Evolutionary conservation across 306 rosid genomes (phyloP).

Genomic region (Heteromeles arbutifolia): DNA sequence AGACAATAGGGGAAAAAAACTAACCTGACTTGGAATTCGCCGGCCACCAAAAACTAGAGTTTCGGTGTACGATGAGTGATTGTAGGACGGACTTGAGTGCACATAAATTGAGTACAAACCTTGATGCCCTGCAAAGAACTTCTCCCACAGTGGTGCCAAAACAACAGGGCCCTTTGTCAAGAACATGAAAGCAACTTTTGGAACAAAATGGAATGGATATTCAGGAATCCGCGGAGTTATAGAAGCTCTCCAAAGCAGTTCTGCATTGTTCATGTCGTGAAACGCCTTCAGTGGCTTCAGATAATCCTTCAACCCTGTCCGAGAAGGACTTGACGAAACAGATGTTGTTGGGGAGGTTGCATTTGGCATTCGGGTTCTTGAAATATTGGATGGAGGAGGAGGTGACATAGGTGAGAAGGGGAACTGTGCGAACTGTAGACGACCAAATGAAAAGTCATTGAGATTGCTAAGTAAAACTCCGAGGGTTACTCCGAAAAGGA

Average conservation of each 20-base stretch:
- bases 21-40: conserved; percentile 77
- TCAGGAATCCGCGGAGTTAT: conserved; percentile 34
- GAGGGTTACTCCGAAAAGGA: conserved; percentile 52
- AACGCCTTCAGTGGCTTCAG: conserved; percentile 31
- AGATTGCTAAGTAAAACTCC: conserved; percentile 40
- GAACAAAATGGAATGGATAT: conserved; percentile 55
- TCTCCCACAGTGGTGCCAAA: conserved; percentile 73
- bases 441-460: conserved; percentile 32
- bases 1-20: conserved; percentile 4
- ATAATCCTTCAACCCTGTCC: conserved; percentile 36
- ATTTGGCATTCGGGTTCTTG: not conserved
- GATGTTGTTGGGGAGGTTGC: not conserved
- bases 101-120: conserved; percentile 68
- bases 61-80: conserved; percentile 38
- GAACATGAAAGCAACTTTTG: conserved; percentile 82
- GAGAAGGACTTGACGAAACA: conserved; percentile 3
- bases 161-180: conserved; percentile 62
- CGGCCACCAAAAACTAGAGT: conserved; percentile 50
- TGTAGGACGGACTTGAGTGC: conserved; percentile 66
- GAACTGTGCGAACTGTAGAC: conserved; percentile 41
- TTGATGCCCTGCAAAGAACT: conserved; percentile 64
- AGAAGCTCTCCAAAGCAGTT: conserved; percentile 85
- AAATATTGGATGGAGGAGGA: conserved; percentile 5
- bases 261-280: conserved; percentile 62
- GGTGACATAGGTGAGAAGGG: conserved; percentile 30